phyloP scores from a whole-genome alignment of 2,329 filamentous ascomycete species.

The Nothophaeocryptopus gaeumannii region DNA sequence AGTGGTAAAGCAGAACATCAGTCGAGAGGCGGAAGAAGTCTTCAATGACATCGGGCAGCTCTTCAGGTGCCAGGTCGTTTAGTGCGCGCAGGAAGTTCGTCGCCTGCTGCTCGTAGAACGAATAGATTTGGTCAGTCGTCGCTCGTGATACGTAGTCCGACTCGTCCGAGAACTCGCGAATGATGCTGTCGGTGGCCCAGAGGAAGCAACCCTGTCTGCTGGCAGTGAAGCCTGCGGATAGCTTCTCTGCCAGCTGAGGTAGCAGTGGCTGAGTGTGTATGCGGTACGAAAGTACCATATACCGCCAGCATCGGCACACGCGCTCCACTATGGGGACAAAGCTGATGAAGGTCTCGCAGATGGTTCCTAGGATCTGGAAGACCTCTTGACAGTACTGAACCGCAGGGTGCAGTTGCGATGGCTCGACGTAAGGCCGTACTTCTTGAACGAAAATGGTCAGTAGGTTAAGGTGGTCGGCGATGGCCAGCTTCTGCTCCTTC shows the following conservation, averaged over 20 bases:
- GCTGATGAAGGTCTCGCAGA: conserved; percentile 81
- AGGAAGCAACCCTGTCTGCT: conserved; percentile 94
- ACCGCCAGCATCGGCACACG: conserved; percentile 91
- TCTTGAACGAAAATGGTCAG: conserved; percentile 85
- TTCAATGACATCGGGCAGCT: conserved; percentile 84
- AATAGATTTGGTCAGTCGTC: conserved; percentile 86
- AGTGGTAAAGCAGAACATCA: conserved; percentile 90
- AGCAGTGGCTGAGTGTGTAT: conserved; percentile 83
- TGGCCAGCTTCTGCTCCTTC: conserved; percentile 76
- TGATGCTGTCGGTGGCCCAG: conserved; percentile 94
- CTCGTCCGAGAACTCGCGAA: conserved; percentile 92
- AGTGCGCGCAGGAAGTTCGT: conserved; percentile 85
- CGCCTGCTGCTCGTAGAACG: conserved; percentile 91
- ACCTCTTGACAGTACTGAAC: conserved; percentile 97
- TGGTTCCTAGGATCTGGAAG: conserved; percentile 79
- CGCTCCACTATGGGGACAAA: conserved; percentile 90
- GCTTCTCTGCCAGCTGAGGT: conserved; percentile 79
- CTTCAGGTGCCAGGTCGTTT: conserved; percentile 74
- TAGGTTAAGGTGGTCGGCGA: conserved; percentile 91
- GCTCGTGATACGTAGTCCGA: conserved; percentile 76
- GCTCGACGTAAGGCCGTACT: conserved; percentile 70
- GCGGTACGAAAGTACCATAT: conserved; percentile 94
- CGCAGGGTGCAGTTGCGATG: conserved; percentile 75
- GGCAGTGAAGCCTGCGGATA: conserved; percentile 77
- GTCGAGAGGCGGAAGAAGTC: conserved; percentile 93